Base-by-base conservation (phyloP, 164 flowering plant species). In the Amborella trichopoda region DNA sequence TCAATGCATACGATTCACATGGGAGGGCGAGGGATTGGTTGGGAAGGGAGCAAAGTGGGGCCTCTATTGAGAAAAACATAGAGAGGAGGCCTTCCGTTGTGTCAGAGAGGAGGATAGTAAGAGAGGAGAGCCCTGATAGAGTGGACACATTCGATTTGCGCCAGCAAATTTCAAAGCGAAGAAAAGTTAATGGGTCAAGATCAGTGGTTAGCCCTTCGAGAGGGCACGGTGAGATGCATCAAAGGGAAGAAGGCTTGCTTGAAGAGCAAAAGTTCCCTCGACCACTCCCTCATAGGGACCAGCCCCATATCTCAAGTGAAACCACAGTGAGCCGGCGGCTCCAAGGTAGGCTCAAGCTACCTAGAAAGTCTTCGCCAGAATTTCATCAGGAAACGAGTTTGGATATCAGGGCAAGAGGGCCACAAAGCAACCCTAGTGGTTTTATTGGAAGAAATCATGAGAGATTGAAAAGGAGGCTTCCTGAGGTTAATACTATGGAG, bases 281-380 rank as follows among this genome's bases (percentile, higher is more conserved):
- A 55, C 44, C 65, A 48, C 37, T 49, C 65, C n/a, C n/a, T 48
- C 61, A 58, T 18, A 70, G 73, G 54, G 79, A 77, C 36, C 59
- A 66, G 13, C 63, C 33, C 16, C 59, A 56, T 49, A 19, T 59
- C 20, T 53, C 69, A n/a, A 56, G 34, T 16, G 83, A 81, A 53
- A 55, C 59, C 53, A 66, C 86, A n/a, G 26, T 53, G 42, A 57
- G 78, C 58, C 71, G 64, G 24, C 88, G 96, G 21, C 68, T 83
- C 24, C 75, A 67, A 24, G 91, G 88, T 49, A 77, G 88, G 63
- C 61, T 81, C 53, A 71, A 62, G 43, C 65, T 72, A 60, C 80
- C 78, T 5, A 66, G 66, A 21, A 68, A 61, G 61, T 58, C 74
- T 55, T 51, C 74, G 21, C 63, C 69, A 1, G 68, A 57, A 3